Conservation (phyloP, 495 filamentous ascomycete genomes). For the Lepraria neglecta region DNA sequence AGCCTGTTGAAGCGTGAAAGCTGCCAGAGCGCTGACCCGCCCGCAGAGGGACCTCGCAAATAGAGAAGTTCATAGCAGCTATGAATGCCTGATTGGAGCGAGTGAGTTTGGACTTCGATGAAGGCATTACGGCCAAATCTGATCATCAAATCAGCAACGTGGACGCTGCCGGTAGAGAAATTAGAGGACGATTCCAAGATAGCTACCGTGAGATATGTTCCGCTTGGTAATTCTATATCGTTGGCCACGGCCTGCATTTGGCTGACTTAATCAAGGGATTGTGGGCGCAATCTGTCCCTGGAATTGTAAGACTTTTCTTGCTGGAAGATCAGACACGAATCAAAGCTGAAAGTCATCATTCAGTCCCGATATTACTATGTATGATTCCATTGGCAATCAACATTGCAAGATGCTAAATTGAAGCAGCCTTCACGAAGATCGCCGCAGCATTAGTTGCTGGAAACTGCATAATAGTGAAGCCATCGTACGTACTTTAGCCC, state of each 20-base stretch:
- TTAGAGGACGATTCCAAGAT: constrained; percentile 44
- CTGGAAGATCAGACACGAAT: neutral
- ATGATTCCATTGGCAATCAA: neutral
- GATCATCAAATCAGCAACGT: neutral
- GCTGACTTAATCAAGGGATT: constrained; percentile 20
- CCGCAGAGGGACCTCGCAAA: neutral
- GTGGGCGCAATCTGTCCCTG: constrained; percentile 50
- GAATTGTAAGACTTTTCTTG: constrained; percentile 39
- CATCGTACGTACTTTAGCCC: constrained; percentile 25
- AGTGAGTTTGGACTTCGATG: neutral
- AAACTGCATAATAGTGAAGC: constrained; percentile 59
- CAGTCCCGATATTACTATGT: constrained; percentile 44
- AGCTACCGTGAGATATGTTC: constrained; percentile 45
- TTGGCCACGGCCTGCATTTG: neutral
- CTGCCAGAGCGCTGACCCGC: neutral
- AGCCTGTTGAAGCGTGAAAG: neutral
- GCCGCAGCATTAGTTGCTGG: constrained; percentile 53
- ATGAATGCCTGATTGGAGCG: constrained; percentile 3
- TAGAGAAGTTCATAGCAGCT: constrained; percentile 8
- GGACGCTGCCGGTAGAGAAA: constrained; percentile 32
- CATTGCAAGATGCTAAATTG: neutral
- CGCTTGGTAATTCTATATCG: constrained; percentile 36
- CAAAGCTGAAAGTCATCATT: neutral
- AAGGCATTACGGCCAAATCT: neutral
- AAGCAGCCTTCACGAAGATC: constrained; percentile 45